A percentile compares a stretch with the other conserved stretches of the same genome.
phyloP scores from a whole-genome alignment of 345 rosid genomes.

The Kandelia obovata region DNA sequence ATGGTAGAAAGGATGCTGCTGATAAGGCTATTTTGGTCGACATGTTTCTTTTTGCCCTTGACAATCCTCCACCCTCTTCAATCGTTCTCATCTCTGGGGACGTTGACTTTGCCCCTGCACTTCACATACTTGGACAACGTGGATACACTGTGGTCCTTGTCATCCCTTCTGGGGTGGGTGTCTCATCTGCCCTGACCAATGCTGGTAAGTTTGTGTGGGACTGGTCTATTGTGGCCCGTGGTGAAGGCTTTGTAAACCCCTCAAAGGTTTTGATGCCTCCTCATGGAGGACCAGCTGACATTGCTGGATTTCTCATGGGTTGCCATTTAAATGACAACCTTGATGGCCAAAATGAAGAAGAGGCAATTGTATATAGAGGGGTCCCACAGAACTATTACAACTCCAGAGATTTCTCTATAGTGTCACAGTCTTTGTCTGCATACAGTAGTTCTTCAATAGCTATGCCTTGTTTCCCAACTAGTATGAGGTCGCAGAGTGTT shows the following conservation, averaged over 20 bases:
- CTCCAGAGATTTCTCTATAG: constrained; percentile 50
- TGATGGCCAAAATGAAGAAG: constrained; percentile 63
- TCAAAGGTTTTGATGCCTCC: constrained; percentile 42
- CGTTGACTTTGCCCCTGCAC: constrained; percentile 93
- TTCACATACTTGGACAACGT: constrained; percentile 92
- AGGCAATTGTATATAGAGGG: constrained; percentile 67
- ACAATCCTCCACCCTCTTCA: constrained; percentile 80
- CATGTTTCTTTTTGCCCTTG: constrained; percentile 94
- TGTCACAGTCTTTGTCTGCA: constrained; percentile 55
- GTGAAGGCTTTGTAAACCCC: constrained; percentile 79
- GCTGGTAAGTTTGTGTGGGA: constrained; percentile 97
- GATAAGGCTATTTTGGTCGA: constrained; percentile 95
- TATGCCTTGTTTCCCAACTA: constrained; percentile 36
- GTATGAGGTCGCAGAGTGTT: constrained; percentile 51
- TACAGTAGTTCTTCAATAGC: constrained; percentile 34
- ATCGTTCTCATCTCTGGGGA: constrained; percentile 93
- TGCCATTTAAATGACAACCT: constrained; percentile 42
- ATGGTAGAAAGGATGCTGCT: constrained; percentile 95
- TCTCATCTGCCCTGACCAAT: constrained; percentile 80
- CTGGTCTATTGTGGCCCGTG: constrained; percentile 93
- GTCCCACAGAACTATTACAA: constrained; percentile 52
- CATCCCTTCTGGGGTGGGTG: constrained; percentile 79
- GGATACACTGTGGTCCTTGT: constrained; percentile 83
- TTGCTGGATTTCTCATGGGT: constrained; percentile 50
- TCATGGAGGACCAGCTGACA: constrained; percentile 35